These are phyloP conservation scores for Aspergillus jensenii DNA, from an alignment of 2,329 filamentous ascomycete genomes.

Conservation along the genomic window DNA sequence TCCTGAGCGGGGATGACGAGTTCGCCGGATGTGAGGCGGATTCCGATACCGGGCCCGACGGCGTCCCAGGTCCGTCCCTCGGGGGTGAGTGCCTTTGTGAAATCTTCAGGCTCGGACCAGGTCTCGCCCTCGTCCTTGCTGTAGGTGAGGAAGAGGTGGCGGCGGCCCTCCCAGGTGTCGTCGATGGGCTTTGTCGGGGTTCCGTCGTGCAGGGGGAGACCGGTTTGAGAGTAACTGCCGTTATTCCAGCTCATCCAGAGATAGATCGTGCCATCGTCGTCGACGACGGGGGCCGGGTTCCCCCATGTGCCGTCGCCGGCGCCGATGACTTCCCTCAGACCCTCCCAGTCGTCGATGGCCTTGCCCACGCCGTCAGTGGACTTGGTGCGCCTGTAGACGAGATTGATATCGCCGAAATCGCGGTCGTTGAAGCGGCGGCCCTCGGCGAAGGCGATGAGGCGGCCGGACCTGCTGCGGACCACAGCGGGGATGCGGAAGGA, in stretches of 20 bases:
- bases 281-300: conserved; percentile 32
- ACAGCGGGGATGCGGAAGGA: conserved; percentile 30
- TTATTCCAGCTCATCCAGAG: conserved; percentile 32
- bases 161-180: conserved; percentile 3
- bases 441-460: conserved; percentile 29
- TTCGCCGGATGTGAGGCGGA: conserved; percentile 4
- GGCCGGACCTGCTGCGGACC: conserved; percentile 23
- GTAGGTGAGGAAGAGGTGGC: conserved; percentile 4
- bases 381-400: conserved; percentile 31
- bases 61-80: background rate
- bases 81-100: conserved; percentile 5
- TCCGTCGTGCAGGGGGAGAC: background rate
- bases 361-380: conserved; percentile 21
- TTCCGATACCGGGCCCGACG: conserved; percentile 6
- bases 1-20: conserved; percentile 7
- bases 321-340: conserved; percentile 24
- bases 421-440: conserved; percentile 26
- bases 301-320: conserved; percentile 27
- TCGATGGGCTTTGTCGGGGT: conserved; percentile 1
- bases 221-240: conserved; percentile 27
- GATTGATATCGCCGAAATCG: conserved; percentile 30
- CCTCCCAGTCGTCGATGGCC: conserved; percentile 23
- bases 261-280: conserved; percentile 29
- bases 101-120: conserved; percentile 1
- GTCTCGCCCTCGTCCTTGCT: conserved; percentile 8